Evolutionary conservation across 495 filamentous ascomycete species (phyloP).

Genomic region (Chaetomium fimeti): DNA sequence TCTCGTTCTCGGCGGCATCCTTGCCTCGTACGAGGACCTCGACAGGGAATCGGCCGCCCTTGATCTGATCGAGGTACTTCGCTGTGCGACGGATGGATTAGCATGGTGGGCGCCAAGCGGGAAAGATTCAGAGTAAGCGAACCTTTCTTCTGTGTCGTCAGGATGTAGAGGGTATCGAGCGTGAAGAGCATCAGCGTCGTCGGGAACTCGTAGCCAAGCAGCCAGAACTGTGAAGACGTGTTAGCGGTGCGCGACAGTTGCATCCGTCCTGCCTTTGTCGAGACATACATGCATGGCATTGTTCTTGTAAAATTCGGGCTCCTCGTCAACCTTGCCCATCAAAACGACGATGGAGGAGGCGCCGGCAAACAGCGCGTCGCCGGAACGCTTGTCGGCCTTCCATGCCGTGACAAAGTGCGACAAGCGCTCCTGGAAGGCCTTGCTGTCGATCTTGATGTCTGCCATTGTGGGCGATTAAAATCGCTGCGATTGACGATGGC

Average conservation of each 20-base stretch:
- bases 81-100: constrained; percentile 54
- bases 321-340: constrained; percentile 92
- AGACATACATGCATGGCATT: constrained; percentile 87
- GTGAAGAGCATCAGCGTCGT: constrained; percentile 92
- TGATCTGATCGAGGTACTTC: constrained; percentile 88
- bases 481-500: constrained; percentile 33
- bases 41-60: constrained; percentile 84
- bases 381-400: constrained; percentile 88
- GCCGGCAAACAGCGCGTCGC: constrained; percentile 78
- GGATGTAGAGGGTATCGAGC: constrained; percentile 77
- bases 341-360: constrained; percentile 80
- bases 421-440: constrained; percentile 86
- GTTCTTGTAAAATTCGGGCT: constrained; percentile 81
- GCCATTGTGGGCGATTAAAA: constrained; percentile 49
- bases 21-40: constrained; percentile 89
- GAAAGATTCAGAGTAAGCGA: constrained; percentile 11
- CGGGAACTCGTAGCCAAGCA: constrained; percentile 97
- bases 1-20: constrained; percentile 82
- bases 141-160: constrained; percentile 98
- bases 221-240: constrained; percentile 80
- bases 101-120: neutral
- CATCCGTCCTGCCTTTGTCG: neutral
- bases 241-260: constrained; percentile 18
- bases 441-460: constrained; percentile 84
- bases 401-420: constrained; percentile 82